Percentiles rank a stretch among this genome's conserved stretches.
These are phyloP conservation scores for Scheffersomyces parashehatae DNA, from an alignment of 1,139 yeast species.

Conservation along the genomic window DNA sequence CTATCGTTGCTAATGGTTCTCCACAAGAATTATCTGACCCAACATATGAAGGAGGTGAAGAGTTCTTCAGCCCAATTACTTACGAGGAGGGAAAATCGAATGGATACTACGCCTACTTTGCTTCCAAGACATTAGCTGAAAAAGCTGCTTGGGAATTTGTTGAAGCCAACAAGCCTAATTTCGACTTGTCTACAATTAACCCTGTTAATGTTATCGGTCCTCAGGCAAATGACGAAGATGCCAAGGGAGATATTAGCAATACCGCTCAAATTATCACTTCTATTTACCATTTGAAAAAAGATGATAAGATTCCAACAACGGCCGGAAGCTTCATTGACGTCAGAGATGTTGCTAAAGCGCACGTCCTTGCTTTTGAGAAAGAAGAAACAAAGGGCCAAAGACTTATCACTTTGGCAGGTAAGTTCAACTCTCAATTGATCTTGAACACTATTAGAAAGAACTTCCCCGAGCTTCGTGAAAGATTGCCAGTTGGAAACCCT, in stretches of 20 bases:
- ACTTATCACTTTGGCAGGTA: conserved; percentile 21
- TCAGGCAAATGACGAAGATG: conserved; percentile 34
- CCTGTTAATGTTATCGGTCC: conserved; percentile 61
- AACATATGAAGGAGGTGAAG: conserved; percentile 22
- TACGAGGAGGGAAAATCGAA: conserved; percentile 30
- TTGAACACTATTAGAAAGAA: conserved; percentile 12
- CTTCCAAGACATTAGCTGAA: conserved; percentile 56
- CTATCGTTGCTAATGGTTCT: conserved; percentile 25
- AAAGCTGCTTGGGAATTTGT: conserved; percentile 57
- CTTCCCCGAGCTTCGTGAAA: conserved; percentile 10
- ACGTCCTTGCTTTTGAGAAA: conserved; percentile 41
- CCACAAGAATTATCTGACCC: conserved; percentile 10
- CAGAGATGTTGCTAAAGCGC: conserved; percentile 55
- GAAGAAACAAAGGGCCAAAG: conserved; percentile 25
- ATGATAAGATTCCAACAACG: conserved; percentile 8
- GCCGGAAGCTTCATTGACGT: conserved; percentile 43
- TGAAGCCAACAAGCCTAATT: conserved; percentile 34
- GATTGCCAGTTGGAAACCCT: conserved; percentile 13
- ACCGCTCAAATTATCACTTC: conserved; percentile 32
- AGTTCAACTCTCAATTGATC: conserved; percentile 10
- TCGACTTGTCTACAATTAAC: conserved; percentile 44
- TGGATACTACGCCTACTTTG: conserved; percentile 41
- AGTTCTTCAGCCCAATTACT: conserved; percentile 39
- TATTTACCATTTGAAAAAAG: conserved; percentile 16
- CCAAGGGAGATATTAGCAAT: conserved; percentile 24